phyloP scores from a whole-genome alignment of 208 protist species.

The Leishmania tropica region DNA sequence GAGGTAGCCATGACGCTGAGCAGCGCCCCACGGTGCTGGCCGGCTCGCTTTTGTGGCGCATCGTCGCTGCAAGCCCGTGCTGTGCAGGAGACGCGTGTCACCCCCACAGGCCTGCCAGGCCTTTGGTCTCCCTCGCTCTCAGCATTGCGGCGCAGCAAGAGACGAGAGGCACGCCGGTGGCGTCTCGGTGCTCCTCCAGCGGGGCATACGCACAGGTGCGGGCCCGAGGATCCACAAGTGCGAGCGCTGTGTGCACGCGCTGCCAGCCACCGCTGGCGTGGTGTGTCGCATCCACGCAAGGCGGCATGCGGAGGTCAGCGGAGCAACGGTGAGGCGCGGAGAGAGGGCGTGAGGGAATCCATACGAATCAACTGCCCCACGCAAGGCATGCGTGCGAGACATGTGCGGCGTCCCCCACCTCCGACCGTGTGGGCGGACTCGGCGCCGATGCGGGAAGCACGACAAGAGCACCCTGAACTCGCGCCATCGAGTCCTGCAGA shows the following conservation, averaged over 20 bases:
- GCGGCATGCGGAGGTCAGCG: background rate
- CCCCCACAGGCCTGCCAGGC: background rate
- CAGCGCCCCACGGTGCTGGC: too few species aligned
- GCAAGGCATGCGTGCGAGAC: too few species aligned
- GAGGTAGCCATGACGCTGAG: too few species aligned
- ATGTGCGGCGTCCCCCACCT: too few species aligned
- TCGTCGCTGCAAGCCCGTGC: background rate
- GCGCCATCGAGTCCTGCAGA: background rate
- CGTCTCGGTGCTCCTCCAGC: background rate
- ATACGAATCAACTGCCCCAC: too few species aligned
- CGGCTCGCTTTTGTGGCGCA: background rate
- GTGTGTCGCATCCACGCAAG: background rate
- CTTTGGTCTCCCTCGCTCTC: background rate
- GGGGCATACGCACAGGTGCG: background rate
- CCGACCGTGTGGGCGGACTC: too few species aligned
- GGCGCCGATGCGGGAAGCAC: too few species aligned
- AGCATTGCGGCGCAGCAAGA: background rate
- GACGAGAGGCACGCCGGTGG: background rate
- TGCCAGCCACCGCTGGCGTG: background rate
- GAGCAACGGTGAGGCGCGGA: too few species aligned
- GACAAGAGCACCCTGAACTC: background rate
- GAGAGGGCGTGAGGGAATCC: too few species aligned
- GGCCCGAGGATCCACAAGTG: background rate
- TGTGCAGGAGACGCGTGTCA: background rate
- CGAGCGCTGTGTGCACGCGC: background rate